Evolutionary conservation across 2,329 filamentous ascomycete genomes (phyloP).

Genomic region (Diaporthe longicolla): DNA sequence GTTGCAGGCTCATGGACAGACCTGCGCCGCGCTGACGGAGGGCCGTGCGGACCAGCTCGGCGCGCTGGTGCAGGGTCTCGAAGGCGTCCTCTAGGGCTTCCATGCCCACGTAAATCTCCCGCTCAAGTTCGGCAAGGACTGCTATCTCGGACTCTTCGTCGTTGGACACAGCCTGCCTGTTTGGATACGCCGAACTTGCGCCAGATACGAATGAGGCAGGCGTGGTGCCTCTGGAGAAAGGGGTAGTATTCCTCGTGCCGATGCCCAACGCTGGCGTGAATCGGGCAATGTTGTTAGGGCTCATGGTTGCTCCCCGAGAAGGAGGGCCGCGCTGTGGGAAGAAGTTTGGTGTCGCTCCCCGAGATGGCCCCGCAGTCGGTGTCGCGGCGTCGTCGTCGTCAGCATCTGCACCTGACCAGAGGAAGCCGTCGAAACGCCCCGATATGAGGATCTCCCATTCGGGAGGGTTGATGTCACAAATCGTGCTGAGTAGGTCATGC

Average conservation of each 20-base stretch:
- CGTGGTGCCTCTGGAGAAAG: constrained; percentile 68
- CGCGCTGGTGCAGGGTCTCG: constrained; percentile 88
- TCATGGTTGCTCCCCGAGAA: constrained; percentile 57
- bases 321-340: constrained; percentile 54
- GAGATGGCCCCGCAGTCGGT: constrained; percentile 58
- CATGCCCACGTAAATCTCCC: constrained; percentile 95
- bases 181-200: constrained; percentile 63
- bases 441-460: constrained; percentile 98
- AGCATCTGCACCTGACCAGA: constrained; percentile 90
- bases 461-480: constrained; percentile 89
- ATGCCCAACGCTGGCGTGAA: constrained; percentile 55
- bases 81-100: constrained; percentile 95
- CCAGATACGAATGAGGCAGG: constrained; percentile 56
- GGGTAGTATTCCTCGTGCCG: constrained; percentile 62
- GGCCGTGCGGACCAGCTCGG: constrained; percentile 83
- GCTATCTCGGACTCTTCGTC: constrained; percentile 96
- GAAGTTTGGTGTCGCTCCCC: constrained; percentile 68
- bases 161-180: constrained; percentile 79
- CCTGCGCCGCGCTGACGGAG: constrained; percentile 88
- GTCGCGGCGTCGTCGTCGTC: constrained; percentile 58
- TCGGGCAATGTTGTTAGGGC: constrained; percentile 55
- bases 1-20: constrained; percentile 75
- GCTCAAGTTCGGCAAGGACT: constrained; percentile 89
- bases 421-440: constrained; percentile 93
- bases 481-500: constrained; percentile 88